A percentile compares a stretch with the other conserved stretches of the same genome.
These are phyloP conservation scores for Fusarium sambucinum DNA, from an alignment of 2,329 filamentous ascomycete genomes.

Conservation along the genomic window DNA sequence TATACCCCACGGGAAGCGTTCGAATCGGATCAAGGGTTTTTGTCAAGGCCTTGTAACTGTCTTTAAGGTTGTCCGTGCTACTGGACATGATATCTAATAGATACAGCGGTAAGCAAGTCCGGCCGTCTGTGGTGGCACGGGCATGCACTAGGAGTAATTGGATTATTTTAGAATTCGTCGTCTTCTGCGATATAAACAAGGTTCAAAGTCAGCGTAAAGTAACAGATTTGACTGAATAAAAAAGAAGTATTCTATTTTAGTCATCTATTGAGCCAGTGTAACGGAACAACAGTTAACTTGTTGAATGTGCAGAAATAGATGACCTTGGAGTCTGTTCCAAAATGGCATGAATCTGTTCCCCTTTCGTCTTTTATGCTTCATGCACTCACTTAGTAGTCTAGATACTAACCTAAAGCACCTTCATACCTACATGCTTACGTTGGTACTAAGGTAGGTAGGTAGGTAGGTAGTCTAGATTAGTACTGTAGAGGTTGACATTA, in stretches of 20 bases:
- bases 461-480: no score
- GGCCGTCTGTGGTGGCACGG: constrained; percentile 10
- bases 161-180: background rate
- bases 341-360: background rate
- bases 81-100: constrained; percentile 16
- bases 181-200: background rate
- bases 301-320: background rate
- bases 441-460: no score
- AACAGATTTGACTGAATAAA: background rate
- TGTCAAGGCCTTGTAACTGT: constrained; percentile 24
- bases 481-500: background rate
- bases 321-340: background rate
- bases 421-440: no score
- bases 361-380: background rate
- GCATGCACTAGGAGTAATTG: background rate
- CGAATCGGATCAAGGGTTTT: constrained; percentile 38
- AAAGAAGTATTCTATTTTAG: background rate
- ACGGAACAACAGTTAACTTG: background rate
- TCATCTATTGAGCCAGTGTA: background rate
- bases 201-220: background rate
- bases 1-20: constrained; percentile 52
- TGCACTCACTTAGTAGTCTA: background rate
- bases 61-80: constrained; percentile 15
- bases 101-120: constrained; percentile 11
- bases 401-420: no score